Evolutionary conservation across 768 basidiomycete species (phyloP), one percentile per base, ranked within the genome.

Genomic region (Kwoniella sp.): DNA sequence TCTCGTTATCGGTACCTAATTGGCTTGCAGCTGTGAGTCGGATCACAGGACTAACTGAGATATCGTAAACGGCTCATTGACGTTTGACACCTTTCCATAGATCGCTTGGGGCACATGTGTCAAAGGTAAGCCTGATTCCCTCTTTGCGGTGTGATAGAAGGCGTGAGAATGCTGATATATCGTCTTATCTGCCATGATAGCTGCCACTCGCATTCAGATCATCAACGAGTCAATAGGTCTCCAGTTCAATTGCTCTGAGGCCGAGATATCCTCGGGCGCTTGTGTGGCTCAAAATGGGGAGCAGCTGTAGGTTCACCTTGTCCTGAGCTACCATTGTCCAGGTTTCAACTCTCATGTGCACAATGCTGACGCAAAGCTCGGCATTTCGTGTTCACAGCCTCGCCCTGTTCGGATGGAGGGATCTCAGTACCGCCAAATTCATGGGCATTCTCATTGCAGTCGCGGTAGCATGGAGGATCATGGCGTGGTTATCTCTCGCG

Each of bases 171-270:
- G 34, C 34, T 34, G 34, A 34, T 34, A 45, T 11, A 17, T 4
- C 41, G 17, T 45, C 20, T 45, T 17, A 17, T 45, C 13, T 13
- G 41, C 37, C 15, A 29, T 65, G 31, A 52, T 56, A 72, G 75
- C 78, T 22, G 77, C 81, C 4, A 74, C 78, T 1, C 60, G 68
- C n/a, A 59, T 82, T 1, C 72, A 79, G 25, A 75, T 81, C 56
- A 82, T 83, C 75, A 83, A 83, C 63, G 82, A 82, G 58, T 66
- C 72, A 15, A 29, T 58, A 9, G 81, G 81, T 2, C 65, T 82
- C 0, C 15, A 23, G 1, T 81, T 83, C 67, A 47, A 77, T 37
- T 83, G 82, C 60, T 68, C 77, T 4, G 37, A 31, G 0, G 77
- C 65, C 1, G 66, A 79, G 22, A 66, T 82, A 23, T 25, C 58